Evolutionary conservation across 192 early-diverging fungal genomes (phyloP).

Genomic region (Coemansia aciculifera): DNA sequence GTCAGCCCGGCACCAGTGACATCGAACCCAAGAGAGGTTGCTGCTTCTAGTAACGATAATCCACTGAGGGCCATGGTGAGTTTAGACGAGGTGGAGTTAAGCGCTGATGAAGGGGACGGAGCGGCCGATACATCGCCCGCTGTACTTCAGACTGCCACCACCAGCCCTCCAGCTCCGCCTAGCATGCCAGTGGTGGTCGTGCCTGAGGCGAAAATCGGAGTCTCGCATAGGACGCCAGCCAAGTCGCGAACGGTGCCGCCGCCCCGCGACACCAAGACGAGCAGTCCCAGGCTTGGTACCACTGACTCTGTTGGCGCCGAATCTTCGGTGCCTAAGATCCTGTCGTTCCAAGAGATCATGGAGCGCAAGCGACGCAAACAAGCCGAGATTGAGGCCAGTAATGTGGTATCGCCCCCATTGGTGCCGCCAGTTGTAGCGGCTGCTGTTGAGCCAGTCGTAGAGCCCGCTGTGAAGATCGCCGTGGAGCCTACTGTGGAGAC

Average conservation of each 20-base stretch:
- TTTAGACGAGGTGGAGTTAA: not conserved
- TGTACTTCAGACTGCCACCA: not conserved
- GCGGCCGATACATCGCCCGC: not conserved
- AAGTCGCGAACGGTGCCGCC: not conserved
- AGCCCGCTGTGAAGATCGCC: not conserved
- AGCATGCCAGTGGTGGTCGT: not conserved
- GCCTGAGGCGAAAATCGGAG: not conserved
- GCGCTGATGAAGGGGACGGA: not conserved
- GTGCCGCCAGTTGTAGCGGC: not conserved
- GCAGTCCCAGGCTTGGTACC: not conserved
- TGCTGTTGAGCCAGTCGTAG: not conserved
- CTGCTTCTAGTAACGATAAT: not conserved
- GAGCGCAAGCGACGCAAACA: conserved; percentile 39
- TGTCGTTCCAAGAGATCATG: conserved; percentile 45
- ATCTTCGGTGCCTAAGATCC: conserved; percentile 24
- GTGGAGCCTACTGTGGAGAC: not conserved
- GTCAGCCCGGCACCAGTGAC: not conserved
- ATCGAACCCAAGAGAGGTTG: not conserved
- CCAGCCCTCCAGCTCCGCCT: not conserved
- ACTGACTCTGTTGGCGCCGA: not conserved
- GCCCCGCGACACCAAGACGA: not conserved
- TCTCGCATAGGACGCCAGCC: not conserved
- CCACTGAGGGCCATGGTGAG: conserved; percentile 5
- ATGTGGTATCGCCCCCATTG: not conserved
- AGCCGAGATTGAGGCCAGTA: conserved; percentile 7